These are phyloP conservation scores for Microcera coccophila DNA, from an alignment of 2,329 filamentous ascomycete genomes.

Conservation along the genomic window DNA sequence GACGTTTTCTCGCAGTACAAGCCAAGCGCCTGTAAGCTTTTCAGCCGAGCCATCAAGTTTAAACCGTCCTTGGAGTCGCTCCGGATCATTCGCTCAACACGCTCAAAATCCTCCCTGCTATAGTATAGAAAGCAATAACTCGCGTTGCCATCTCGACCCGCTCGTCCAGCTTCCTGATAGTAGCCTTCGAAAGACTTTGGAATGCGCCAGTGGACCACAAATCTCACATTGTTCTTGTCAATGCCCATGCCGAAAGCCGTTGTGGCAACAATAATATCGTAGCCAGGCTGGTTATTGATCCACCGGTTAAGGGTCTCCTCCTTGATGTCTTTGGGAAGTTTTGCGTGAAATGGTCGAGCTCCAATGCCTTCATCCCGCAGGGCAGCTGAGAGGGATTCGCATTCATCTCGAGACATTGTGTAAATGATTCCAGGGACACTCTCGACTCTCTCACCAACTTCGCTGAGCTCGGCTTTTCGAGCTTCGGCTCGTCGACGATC, in stretches of 20 bases:
- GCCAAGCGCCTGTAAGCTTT: constrained; percentile 66
- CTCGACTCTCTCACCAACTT: constrained; percentile 51
- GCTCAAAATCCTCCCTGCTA: constrained; percentile 78
- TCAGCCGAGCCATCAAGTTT: constrained; percentile 50
- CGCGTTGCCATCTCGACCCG: constrained; percentile 84
- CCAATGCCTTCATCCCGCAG: constrained; percentile 67
- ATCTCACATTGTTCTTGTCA: constrained; percentile 90
- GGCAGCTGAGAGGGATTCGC: constrained; percentile 63
- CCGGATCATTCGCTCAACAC: constrained; percentile 57
- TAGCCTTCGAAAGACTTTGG: constrained; percentile 94
- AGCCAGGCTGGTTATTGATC: constrained; percentile 69
- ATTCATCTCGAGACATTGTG: constrained; percentile 70
- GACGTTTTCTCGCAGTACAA: constrained; percentile 76
- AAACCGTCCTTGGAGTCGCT: constrained; percentile 41
- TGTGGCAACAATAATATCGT: constrained; percentile 90
- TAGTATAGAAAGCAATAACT: constrained; percentile 89
- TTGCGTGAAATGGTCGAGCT: constrained; percentile 69
- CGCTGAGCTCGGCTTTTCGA: constrained; percentile 56
- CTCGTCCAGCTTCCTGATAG: constrained; percentile 91
- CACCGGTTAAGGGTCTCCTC: constrained; percentile 67
- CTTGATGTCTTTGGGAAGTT: constrained; percentile 63
- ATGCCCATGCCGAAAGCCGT: constrained; percentile 98
- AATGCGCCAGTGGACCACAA: constrained; percentile 91
- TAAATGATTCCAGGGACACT: constrained; percentile 77
- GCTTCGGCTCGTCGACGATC: constrained; percentile 59